Evolutionary conservation across 2,329 filamentous ascomycete species (phyloP).

Genomic region (Chrysosporium queenslandicum): DNA sequence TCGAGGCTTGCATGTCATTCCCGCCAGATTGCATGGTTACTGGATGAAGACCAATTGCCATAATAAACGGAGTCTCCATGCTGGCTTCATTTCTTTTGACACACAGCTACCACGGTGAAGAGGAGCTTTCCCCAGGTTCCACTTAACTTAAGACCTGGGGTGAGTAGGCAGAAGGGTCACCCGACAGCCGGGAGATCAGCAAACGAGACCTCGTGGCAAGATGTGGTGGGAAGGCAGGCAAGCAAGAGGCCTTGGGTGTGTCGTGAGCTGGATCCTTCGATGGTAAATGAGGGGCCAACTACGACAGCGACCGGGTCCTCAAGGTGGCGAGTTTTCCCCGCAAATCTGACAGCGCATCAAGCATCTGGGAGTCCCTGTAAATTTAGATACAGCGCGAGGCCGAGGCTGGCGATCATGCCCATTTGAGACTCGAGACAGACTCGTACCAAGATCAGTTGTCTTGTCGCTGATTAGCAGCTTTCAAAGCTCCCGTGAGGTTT

Average conservation of each 20-base stretch:
- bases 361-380: neutral
- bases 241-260: too few species aligned
- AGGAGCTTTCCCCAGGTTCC: constrained; percentile 9
- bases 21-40: too few species aligned
- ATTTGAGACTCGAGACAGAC: too few species aligned
- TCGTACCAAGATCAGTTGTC: too few species aligned
- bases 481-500: too few species aligned
- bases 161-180: neutral
- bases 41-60: too few species aligned
- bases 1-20: too few species aligned
- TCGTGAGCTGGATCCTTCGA: neutral
- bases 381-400: too few species aligned
- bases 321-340: neutral
- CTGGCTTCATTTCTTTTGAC: too few species aligned
- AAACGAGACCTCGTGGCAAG: constrained; percentile 1
- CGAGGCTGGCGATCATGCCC: too few species aligned
- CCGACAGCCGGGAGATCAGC: constrained; percentile 1
- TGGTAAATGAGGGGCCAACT: neutral
- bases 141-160: neutral
- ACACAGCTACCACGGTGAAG: neutral
- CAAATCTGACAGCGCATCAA: constrained; percentile 2
- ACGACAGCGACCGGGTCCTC: neutral
- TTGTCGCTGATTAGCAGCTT: too few species aligned
- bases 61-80: too few species aligned
- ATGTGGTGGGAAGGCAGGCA: neutral